phyloP scores from a whole-genome alignment of 805 yeast genomes.

The Ogataea ganodermae region DNA sequence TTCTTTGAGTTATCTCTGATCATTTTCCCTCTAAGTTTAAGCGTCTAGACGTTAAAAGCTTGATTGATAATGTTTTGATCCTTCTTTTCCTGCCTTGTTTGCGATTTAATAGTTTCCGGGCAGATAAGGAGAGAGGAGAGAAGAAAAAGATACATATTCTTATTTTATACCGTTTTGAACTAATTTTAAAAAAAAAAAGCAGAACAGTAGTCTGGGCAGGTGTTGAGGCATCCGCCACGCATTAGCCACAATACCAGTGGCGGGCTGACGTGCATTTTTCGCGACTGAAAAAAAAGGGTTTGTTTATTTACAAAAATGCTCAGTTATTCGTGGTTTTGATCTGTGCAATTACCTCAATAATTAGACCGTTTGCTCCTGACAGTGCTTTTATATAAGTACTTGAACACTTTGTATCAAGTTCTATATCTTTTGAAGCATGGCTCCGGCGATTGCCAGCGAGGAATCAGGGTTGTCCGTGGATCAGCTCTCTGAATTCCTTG shows the following conservation, averaged over 20 bases:
- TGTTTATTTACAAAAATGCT: background rate
- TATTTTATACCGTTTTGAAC: constrained; percentile 11
- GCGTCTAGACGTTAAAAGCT: constrained; percentile 4
- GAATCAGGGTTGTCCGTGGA: background rate
- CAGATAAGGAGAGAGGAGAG: background rate
- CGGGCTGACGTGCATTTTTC: constrained; percentile 7
- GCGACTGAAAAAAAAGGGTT: background rate
- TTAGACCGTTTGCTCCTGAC: no score
- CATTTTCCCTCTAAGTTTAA: constrained; percentile 3
- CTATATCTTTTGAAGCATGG: background rate
- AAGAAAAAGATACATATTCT: constrained; percentile 10
- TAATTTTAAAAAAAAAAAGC: background rate
- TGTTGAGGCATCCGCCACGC: background rate
- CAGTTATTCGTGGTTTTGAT: background rate
- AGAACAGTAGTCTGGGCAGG: background rate
- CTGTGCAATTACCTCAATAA: background rate
- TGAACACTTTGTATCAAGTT: background rate
- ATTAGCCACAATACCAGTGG: background rate
- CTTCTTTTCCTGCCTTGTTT: background rate
- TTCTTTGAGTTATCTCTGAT: constrained; percentile 9
- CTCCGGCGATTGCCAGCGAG: background rate
- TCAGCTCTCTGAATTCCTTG: background rate
- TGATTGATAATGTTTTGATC: constrained; percentile 3
- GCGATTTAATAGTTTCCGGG: constrained; percentile 2
- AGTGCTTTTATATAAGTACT: no score